Base-by-base conservation (phyloP, 1,139 yeast species). In the Groenewaldozyma auringiensis region DNA sequence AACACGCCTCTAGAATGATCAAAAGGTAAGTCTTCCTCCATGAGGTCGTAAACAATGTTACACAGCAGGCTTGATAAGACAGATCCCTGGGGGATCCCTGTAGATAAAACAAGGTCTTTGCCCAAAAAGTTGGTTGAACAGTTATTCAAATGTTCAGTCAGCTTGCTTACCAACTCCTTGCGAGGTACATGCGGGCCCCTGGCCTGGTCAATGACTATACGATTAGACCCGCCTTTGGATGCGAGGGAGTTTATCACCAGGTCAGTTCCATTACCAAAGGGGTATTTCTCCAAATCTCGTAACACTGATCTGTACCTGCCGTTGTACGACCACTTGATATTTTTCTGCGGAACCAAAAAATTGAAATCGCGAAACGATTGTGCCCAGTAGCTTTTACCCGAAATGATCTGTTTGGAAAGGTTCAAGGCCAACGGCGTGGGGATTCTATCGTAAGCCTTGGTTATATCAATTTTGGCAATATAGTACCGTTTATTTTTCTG, bases 31-130 rank as follows among this genome's bases (percentile, higher is more conserved):
- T 46, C 0, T 56, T 49, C 2, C 66, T 45, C 50, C 70, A 71
- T 1, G 55, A 51, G n/a, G 53, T 83, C 85, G 55, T 84, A 83
- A 0, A 85, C 77, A 3, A 88, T 58, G 53, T 88, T 86, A 53
- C 95, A 88, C 34, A 92, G 69, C 2, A 80, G 67, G 1, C 86
- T 75, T 53, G 95, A 94, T 14, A 89, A 64, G 1, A 83, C 79
- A 4, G 87, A 78, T 0, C 98, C 98, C 64, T 92, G 98, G 45
- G 84, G 92, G 0, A 92, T 74, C 0, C 98, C 98, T 9, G 69
- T 64, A 36, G 65, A 73, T 48, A 95, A 69, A 22, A 63, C 61
- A 51, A 65, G 78, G 2, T 66, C 63, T 2, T 55, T 55, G 0
- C 59, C 59, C 2, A 64, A 62, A 1, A 70, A 60, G 32, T 56